These are phyloP conservation scores for Phaseolus coccineus DNA, from an alignment of 331 rosid species.

Conservation along the genomic window DNA sequence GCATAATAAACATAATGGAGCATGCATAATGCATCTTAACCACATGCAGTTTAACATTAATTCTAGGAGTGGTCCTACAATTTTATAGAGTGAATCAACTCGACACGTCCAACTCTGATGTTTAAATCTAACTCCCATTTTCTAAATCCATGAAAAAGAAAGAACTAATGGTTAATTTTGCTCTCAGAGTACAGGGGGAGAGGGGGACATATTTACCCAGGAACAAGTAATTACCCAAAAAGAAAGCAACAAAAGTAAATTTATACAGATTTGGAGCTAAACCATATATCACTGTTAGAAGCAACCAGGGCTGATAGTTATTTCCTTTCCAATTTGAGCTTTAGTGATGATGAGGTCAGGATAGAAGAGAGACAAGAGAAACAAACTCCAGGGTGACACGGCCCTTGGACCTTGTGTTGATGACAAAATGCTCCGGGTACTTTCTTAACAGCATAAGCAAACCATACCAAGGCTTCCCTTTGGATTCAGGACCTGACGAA, in stretches of 20 bases:
- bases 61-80: background rate
- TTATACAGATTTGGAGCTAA: background rate
- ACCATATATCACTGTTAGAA: background rate
- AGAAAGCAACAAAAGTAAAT: background rate
- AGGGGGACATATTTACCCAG: background rate
- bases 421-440: slow-evolving; percentile 98
- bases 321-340: background rate
- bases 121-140: background rate
- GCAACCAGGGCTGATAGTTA: background rate
- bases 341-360: slow-evolving; percentile 46
- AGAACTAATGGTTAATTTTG: background rate
- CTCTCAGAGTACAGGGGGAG: background rate
- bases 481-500: slow-evolving; percentile 90
- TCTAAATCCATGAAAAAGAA: background rate
- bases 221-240: background rate
- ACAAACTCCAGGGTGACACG: slow-evolving; percentile 85
- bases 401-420: slow-evolving; percentile 97
- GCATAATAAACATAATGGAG: too few relatives aligned
- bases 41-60: background rate
- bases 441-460: slow-evolving; percentile 91
- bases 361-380: slow-evolving; percentile 91
- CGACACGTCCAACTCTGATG: background rate
- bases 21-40: background rate
- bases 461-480: slow-evolving; percentile 98
- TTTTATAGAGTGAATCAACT: background rate